These are phyloP conservation scores for Penicillium sp. DNA, from an alignment of 2,329 filamentous ascomycete genomes.

Conservation along the genomic window DNA sequence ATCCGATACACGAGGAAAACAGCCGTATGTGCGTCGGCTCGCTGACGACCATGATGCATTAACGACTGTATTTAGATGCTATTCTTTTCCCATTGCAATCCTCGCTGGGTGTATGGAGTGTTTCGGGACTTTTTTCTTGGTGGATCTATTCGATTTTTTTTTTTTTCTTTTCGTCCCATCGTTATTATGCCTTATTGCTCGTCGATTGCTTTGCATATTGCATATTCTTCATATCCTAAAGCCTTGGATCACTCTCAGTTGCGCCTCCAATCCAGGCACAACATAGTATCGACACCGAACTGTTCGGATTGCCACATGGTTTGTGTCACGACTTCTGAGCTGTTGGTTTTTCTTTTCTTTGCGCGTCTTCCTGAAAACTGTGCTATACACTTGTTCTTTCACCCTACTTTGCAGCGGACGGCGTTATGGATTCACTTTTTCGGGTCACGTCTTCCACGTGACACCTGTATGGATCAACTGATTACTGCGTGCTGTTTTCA, in stretches of 20 bases:
- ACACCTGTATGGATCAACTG: background rate
- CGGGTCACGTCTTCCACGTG: conserved; percentile 3
- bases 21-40: conserved; percentile 27
- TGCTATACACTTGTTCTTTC: conserved; percentile 19
- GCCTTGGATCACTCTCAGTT: conserved; percentile 9
- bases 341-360: conserved; percentile 1
- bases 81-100: conserved; percentile 23
- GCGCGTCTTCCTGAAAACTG: conserved; percentile 9
- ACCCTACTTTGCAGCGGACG: conserved; percentile 24
- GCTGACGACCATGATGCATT: conserved; percentile 38
- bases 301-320: conserved; percentile 7
- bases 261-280: background rate
- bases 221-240: conserved; percentile 19
- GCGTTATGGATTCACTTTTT: conserved; percentile 21
- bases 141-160: conserved; percentile 12
- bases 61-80: conserved; percentile 33
- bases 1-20: conserved; percentile 14
- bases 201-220: conserved; percentile 18
- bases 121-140: conserved; percentile 22
- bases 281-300: conserved; percentile 3
- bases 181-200: conserved; percentile 2
- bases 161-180: conserved; percentile 1
- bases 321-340: conserved; percentile 13
- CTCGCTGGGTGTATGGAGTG: conserved; percentile 29
- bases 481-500: conserved; percentile 1